Evolutionary conservation across 2,329 filamentous ascomycete species (phyloP).

Genomic region (Alternaria sp.): DNA sequence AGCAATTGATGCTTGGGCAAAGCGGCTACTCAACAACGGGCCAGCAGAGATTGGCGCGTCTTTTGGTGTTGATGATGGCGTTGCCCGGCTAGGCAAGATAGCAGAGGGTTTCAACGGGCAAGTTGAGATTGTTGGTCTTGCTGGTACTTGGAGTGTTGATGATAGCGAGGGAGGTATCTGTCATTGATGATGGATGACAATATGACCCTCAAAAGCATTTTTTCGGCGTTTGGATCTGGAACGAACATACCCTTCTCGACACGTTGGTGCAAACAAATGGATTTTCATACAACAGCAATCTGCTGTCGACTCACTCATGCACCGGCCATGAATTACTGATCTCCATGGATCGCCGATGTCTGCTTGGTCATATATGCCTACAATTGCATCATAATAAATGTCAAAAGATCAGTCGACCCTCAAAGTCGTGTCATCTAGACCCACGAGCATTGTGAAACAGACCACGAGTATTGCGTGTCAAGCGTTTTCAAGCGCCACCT

Average conservation of each 20-base stretch:
- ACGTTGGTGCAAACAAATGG: neutral
- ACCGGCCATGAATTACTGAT: neutral
- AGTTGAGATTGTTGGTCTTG: slow-evolving; percentile 72
- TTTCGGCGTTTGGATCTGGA: slow-evolving; percentile 9
- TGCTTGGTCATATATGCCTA: neutral
- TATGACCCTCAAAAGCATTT: neutral
- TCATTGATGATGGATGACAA: slow-evolving; percentile 14
- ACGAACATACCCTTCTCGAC: slow-evolving; percentile 11
- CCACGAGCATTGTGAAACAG: neutral
- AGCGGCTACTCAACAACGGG: slow-evolving; percentile 64
- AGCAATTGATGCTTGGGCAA: slow-evolving; percentile 74
- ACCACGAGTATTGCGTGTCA: slow-evolving; percentile 2
- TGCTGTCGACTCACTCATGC: neutral
- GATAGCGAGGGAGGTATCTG: slow-evolving; percentile 71
- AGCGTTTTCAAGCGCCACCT: slow-evolving; percentile 12
- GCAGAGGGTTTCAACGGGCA: slow-evolving; percentile 64
- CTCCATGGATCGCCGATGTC: neutral
- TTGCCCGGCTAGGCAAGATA: slow-evolving; percentile 60
- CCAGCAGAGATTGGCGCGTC: slow-evolving; percentile 45
- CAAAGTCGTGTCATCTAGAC: neutral
- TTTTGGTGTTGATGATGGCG: slow-evolving; percentile 43
- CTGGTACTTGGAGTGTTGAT: slow-evolving; percentile 88
- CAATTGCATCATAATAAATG: slow-evolving; percentile 11
- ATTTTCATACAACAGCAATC: neutral
- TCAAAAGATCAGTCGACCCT: slow-evolving; percentile 2